phyloP scores from a whole-genome alignment of 2,329 filamentous ascomycete species.

The Volutella citrinella region DNA sequence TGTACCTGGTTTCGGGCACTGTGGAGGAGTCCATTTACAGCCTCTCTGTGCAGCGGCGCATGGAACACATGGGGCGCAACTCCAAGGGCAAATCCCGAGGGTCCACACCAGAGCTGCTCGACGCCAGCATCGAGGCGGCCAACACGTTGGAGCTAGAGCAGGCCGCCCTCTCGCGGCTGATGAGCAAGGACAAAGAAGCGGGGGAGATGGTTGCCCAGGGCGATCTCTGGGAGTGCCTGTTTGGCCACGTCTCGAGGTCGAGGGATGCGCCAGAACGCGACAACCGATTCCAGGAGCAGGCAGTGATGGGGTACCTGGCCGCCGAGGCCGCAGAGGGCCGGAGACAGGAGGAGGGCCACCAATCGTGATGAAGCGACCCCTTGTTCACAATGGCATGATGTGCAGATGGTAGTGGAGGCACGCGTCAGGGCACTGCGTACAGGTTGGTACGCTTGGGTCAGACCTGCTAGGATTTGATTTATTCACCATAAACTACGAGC shows the following conservation, averaged over 20 bases:
- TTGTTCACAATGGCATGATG: too few relatives aligned
- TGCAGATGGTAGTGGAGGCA: too few relatives aligned
- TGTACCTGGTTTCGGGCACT: slow-evolving; percentile 87
- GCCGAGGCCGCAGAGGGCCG: slow-evolving; percentile 43
- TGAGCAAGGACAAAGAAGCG: slow-evolving; percentile 65
- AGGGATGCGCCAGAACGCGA: slow-evolving; percentile 22
- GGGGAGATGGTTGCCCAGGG: slow-evolving; percentile 77
- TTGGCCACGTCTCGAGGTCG: slow-evolving; percentile 54
- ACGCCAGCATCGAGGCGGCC: slow-evolving; percentile 70
- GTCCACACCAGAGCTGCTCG: slow-evolving; percentile 45
- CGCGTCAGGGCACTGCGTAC: too few relatives aligned
- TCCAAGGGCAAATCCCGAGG: slow-evolving; percentile 39
- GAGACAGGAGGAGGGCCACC: slow-evolving; percentile 8
- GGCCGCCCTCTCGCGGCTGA: slow-evolving; percentile 65
- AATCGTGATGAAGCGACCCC: too few relatives aligned
- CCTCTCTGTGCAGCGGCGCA: slow-evolving; percentile 73
- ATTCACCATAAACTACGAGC: too few relatives aligned
- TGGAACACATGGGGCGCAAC: slow-evolving; percentile 66
- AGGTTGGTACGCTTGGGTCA: too few relatives aligned
- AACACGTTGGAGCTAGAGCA: slow-evolving; percentile 82
- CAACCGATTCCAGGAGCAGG: slow-evolving; percentile 29
- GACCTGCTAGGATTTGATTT: too few relatives aligned
- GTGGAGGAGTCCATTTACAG: slow-evolving; percentile 92
- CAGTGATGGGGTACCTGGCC: slow-evolving; percentile 41
- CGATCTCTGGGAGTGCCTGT: slow-evolving; percentile 87